Base-by-base conservation (phyloP, 805 yeast genomes). In the Yarrowia divulgata region DNA sequence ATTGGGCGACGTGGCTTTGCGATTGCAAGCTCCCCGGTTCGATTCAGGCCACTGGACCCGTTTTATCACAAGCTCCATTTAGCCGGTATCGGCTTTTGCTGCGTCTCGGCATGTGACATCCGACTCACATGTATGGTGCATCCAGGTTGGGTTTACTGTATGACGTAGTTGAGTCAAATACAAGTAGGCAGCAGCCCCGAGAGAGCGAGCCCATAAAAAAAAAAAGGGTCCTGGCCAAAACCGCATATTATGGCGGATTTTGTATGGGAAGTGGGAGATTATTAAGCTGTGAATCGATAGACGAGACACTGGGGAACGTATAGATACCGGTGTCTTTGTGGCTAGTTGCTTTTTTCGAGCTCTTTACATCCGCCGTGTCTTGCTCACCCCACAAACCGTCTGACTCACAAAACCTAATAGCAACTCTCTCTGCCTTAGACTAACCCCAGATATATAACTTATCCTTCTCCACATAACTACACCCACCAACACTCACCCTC, bases 371-470 rank as follows among this genome's bases (percentile, higher is more conserved):
- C 2, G 6, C 48, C 48, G 8, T 2, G 12, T 57, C 10, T 39
- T 14, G 29, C 63, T 40, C 63, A 40, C 63, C 63, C 46, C 63
- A 57, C 63, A 40, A 14, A 23, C 29, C 62, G 62, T 42, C 63
- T 60, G 66, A 60, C 34, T 60, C 66, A 60, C 66, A 10, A 19
- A 58, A 60, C 66, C 37, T 60, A 45, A 34, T 60, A 35, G 66
- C 40, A 57, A 57, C 50, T 29, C 52, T 60, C 50, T 29, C 52
- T 60, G 66, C 52, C 52, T 60, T 34, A n/a, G n/a, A n/a, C n/a
- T n/a, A 32, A 43, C 66, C 66, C 66, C 66, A 60, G 66, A 58
- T 57, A 57, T 57, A 57, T 39, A 60, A 60, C 66, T 60, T 45
- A 34, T 45, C 42, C 66, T 43, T 43, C 66, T 60, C 66, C 66